A percentile compares a stretch with the other conserved stretches of the same genome.
Conservation (phyloP, 805 yeast genomes). For the Sugiyamaella boreocaroliniensis region DNA sequence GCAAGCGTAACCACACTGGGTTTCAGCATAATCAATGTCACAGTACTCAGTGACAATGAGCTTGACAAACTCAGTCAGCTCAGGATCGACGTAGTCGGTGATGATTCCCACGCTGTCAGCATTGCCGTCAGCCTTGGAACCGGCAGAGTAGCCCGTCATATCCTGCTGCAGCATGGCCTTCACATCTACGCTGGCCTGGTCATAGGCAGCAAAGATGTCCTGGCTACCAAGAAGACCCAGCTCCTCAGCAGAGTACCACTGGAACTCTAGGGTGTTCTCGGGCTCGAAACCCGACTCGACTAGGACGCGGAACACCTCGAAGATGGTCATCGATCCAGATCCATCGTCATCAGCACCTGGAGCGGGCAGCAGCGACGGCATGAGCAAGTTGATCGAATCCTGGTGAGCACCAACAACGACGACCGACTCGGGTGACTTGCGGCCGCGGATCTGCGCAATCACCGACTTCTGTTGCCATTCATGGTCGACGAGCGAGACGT, state of each 20-base stretch:
- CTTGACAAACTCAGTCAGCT: slow-evolving; percentile 55
- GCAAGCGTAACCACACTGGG: slow-evolving; percentile 86
- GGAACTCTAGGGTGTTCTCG: slow-evolving; percentile 77
- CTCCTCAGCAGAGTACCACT: slow-evolving; percentile 94
- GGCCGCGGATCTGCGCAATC: slow-evolving; percentile 48
- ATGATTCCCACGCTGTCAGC: slow-evolving; percentile 75
- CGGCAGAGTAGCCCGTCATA: slow-evolving; percentile 76
- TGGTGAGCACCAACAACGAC: slow-evolving; percentile 86
- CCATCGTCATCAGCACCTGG: slow-evolving; percentile 98
- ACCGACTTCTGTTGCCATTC: slow-evolving; percentile 75
- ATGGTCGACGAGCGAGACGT: slow-evolving; percentile 51
- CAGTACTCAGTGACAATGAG: slow-evolving; percentile 56
- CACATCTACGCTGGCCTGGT: slow-evolving; percentile 43
- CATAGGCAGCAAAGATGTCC: slow-evolving; percentile 60
- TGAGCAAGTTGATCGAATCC: slow-evolving; percentile 69
- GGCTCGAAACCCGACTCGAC: slow-evolving; percentile 44
- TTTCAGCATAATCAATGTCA: slow-evolving; percentile 61
- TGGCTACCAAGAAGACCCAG: slow-evolving; percentile 83
- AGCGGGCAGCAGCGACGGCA: slow-evolving; percentile 62
- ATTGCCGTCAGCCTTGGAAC: slow-evolving; percentile 42
- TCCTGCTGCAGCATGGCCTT: slow-evolving; percentile 89
- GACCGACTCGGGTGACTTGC: slow-evolving; percentile 36
- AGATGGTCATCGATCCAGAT: slow-evolving; percentile 71
- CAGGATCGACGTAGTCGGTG: slow-evolving; percentile 55
- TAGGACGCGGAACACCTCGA: slow-evolving; percentile 68